Conservation (phyloP, 1,139 yeast genomes). For the Kurtzmaniella quercitrusa region DNA sequence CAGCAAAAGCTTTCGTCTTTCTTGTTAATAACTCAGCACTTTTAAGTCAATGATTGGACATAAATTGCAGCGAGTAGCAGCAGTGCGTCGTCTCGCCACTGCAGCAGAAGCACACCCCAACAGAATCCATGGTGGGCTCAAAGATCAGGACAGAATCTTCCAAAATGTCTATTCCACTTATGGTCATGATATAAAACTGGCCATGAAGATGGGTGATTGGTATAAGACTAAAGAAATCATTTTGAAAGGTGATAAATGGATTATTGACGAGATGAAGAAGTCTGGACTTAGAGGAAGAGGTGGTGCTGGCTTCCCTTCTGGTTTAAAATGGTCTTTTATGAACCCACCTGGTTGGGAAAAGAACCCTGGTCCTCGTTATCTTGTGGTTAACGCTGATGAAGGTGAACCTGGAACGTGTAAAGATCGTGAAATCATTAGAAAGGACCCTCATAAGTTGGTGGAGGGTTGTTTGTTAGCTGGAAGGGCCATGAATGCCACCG, state of each 20-base stretch:
- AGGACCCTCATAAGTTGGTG: constrained; percentile 84
- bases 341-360: constrained; percentile 95
- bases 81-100: constrained; percentile 35
- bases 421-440: constrained; percentile 84
- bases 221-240: constrained; percentile 82
- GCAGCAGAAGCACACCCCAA: constrained; percentile 50
- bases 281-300: constrained; percentile 89
- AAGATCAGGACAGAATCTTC: constrained; percentile 80
- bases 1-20: neutral
- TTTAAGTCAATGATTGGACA: constrained; percentile 1
- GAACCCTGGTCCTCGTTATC: constrained; percentile 77
- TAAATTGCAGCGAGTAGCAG: neutral
- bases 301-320: constrained; percentile 91
- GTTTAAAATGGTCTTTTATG: constrained; percentile 89
- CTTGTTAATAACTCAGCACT: neutral
- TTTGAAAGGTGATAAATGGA: constrained; percentile 82
- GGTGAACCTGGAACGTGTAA: constrained; percentile 94
- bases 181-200: constrained; percentile 70
- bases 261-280: constrained; percentile 77
- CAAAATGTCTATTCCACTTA: constrained; percentile 75
- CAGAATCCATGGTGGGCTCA: constrained; percentile 67
- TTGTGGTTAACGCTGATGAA: constrained; percentile 88
- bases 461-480: constrained; percentile 88
- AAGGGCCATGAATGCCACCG: constrained; percentile 89
- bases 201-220: constrained; percentile 85